A percentile compares a stretch with the other conserved stretches of the same genome.
These are phyloP conservation scores for Cercospora sp. DNA, from an alignment of 2,329 filamentous ascomycete genomes.

Conservation along the genomic window DNA sequence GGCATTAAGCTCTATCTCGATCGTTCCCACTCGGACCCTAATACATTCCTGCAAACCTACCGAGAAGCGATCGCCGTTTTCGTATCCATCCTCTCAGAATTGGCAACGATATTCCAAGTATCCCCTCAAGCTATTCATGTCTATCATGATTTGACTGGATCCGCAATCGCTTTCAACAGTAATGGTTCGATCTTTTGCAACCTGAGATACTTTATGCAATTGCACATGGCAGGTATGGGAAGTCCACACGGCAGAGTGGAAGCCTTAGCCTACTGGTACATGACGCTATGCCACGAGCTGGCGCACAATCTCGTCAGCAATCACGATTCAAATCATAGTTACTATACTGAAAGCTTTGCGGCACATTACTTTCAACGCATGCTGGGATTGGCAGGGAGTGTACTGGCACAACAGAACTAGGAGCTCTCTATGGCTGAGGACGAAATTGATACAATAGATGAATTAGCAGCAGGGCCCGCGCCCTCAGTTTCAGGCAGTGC, in stretches of 20 bases:
- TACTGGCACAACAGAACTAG: conserved; percentile 20
- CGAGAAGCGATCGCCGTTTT: conserved; percentile 67
- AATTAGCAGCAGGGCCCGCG: neutral
- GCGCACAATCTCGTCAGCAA: conserved; percentile 85
- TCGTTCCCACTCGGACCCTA: conserved; percentile 54
- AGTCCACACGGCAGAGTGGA: conserved; percentile 59
- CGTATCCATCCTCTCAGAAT: conserved; percentile 66
- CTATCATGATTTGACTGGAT: conserved; percentile 77
- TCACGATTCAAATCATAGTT: conserved; percentile 79
- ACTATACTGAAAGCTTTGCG: conserved; percentile 80
- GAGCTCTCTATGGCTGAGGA: neutral
- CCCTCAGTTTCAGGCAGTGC: neutral
- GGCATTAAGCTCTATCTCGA: conserved; percentile 74
- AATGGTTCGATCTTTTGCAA: conserved; percentile 92
- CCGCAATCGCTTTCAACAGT: conserved; percentile 90
- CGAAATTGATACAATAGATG: neutral
- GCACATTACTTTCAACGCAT: conserved; percentile 75
- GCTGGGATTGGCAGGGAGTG: conserved; percentile 45
- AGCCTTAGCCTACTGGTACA: conserved; percentile 85
- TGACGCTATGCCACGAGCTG: conserved; percentile 92
- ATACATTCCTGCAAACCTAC: conserved; percentile 63
- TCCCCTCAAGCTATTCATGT: conserved; percentile 72
- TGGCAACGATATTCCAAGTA: conserved; percentile 72
- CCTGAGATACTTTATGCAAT: conserved; percentile 77
- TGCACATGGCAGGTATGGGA: conserved; percentile 62